Evolutionary conservation across 2,329 filamentous ascomycete genomes (phyloP).

Genomic region (Dothiorella sarmentorum): DNA sequence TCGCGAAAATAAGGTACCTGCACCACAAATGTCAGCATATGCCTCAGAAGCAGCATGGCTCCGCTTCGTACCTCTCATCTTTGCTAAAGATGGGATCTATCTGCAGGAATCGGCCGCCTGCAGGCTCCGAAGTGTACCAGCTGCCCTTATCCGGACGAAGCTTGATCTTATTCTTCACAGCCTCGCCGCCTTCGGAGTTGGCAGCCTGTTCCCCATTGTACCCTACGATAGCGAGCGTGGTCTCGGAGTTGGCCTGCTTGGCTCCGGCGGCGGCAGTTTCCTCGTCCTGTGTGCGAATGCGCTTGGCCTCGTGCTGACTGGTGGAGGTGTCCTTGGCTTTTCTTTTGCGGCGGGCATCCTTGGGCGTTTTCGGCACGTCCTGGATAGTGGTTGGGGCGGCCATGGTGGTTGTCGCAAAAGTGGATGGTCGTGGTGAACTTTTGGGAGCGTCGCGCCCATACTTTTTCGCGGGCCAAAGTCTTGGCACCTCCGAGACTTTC

Average conservation of each 20-base stretch:
- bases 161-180: slow-evolving; percentile 12
- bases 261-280: not conserved
- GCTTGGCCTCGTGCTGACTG: slow-evolving; percentile 14
- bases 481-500: slow-evolving; percentile 19
- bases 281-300: slow-evolving; percentile 16
- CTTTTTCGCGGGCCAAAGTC: not conserved
- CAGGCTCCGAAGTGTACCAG: slow-evolving; percentile 41
- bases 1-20: slow-evolving; percentile 72
- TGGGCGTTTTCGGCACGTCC: not conserved
- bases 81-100: slow-evolving; percentile 55
- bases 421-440: slow-evolving; percentile 7
- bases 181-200: not conserved
- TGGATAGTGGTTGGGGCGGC: not conserved
- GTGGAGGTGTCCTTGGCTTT: slow-evolving; percentile 15
- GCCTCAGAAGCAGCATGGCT: not conserved
- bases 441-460: not conserved
- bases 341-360: slow-evolving; percentile 7
- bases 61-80: slow-evolving; percentile 51
- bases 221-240: not conserved
- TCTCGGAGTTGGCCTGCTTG: not conserved
- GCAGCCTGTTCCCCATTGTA: not conserved
- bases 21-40: slow-evolving; percentile 27
- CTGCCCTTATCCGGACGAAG: not conserved
- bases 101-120: slow-evolving; percentile 54
- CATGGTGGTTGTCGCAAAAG: slow-evolving; percentile 15